Evolutionary conservation across 768 basidiomycete species (phyloP).

Genomic region (Paxillus ammoniavirescens): DNA sequence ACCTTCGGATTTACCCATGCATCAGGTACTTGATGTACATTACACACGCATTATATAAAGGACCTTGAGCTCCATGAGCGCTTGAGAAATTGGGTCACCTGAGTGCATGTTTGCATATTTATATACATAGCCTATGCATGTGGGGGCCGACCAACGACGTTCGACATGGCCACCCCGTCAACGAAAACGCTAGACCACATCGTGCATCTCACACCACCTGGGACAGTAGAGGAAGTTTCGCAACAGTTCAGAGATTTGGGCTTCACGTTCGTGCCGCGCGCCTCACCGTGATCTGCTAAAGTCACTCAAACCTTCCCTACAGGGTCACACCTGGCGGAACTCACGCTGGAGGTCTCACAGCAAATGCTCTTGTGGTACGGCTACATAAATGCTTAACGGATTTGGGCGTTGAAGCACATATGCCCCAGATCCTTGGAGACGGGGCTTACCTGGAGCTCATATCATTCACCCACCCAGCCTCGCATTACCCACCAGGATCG

Average conservation of each 20-base stretch:
- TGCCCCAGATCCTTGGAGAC: slow-evolving; percentile 34
- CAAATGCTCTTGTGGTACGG: slow-evolving; percentile 62
- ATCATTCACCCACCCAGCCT: slow-evolving; percentile 55
- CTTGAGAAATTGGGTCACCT: neutral
- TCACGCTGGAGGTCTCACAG: slow-evolving; percentile 61
- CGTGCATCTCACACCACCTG: slow-evolving; percentile 68
- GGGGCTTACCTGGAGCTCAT: slow-evolving; percentile 69
- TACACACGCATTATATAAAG: no score
- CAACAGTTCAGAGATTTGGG: slow-evolving; percentile 58
- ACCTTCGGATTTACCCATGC: neutral
- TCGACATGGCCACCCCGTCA: slow-evolving; percentile 26
- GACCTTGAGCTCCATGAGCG: no score
- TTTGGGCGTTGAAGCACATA: no score
- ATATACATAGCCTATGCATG: neutral
- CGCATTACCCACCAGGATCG: slow-evolving; percentile 51
- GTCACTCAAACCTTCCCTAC: neutral
- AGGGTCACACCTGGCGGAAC: slow-evolving; percentile 69
- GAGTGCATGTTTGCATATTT: neutral
- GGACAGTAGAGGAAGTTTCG: slow-evolving; percentile 47
- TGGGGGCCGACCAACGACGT: neutral
- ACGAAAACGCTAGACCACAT: slow-evolving; percentile 63
- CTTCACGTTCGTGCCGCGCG: slow-evolving; percentile 50
- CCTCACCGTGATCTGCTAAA: neutral
- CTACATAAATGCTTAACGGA: no score
- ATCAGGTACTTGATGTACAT: no score